Percentiles rank a stretch among this genome's conserved stretches.
These are phyloP conservation scores for Dendrobium chrysotoxum DNA, from an alignment of 106 monocot genomes.

Conservation along the genomic window DNA sequence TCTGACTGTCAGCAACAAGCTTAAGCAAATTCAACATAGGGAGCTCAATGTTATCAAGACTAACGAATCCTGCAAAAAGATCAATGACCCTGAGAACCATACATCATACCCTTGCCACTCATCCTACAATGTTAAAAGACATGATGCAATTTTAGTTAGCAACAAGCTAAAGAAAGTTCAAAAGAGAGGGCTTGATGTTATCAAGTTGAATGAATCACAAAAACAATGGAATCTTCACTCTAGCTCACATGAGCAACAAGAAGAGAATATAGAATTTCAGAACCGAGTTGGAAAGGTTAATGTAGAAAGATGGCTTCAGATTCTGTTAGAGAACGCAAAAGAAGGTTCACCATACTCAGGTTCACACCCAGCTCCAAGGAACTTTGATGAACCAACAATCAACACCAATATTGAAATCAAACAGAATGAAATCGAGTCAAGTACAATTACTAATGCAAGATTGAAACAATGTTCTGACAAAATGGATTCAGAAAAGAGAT, in stretches of 20 bases:
- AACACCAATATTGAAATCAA: slow-evolving; percentile 17
- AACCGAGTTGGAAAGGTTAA: slow-evolving; percentile 57
- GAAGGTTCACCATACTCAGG: slow-evolving; percentile 11
- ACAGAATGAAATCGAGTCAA: background rate
- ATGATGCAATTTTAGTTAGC: background rate
- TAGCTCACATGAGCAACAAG: background rate
- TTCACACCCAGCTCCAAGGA: slow-evolving; percentile 6
- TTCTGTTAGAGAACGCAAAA: slow-evolving; percentile 40
- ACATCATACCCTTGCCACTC: background rate
- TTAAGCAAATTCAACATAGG: slow-evolving; percentile 3
- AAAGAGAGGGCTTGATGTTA: slow-evolving; percentile 3
- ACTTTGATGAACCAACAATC: background rate
- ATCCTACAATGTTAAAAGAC: background rate
- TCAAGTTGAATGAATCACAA: slow-evolving; percentile 5
- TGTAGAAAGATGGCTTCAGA: slow-evolving; percentile 71
- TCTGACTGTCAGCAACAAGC: background rate
- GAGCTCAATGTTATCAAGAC: background rate
- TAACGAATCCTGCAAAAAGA: background rate
- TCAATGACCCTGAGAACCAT: background rate
- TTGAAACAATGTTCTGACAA: background rate
- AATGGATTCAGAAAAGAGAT: background rate
- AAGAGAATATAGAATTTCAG: slow-evolving; percentile 27
- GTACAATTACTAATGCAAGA: background rate
- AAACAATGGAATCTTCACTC: background rate
- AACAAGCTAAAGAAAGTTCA: background rate